Evolutionary conservation across 2,329 filamentous ascomycete genomes (phyloP).

Genomic region (Monilinia fructicola): DNA sequence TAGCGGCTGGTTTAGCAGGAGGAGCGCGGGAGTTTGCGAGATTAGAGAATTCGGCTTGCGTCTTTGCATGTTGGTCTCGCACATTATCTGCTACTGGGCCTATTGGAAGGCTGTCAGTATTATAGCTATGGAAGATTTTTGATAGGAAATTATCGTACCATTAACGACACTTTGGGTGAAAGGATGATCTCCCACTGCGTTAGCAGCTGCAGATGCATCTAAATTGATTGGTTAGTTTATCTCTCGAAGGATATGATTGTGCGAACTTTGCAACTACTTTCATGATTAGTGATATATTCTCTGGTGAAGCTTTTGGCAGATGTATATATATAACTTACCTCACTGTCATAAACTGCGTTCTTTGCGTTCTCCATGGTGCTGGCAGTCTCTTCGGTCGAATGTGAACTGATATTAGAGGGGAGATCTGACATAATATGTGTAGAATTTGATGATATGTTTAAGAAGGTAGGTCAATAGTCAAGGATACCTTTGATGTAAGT

Average conservation of each 20-base stretch:
- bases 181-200: constrained; percentile 39
- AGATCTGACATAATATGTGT: constrained; percentile 16
- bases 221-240: constrained; percentile 30
- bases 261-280: constrained; percentile 15
- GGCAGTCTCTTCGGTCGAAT: constrained; percentile 10
- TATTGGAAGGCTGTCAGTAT: constrained; percentile 38
- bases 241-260: background rate
- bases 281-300: constrained; percentile 10
- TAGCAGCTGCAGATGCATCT: constrained; percentile 39
- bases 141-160: constrained; percentile 32
- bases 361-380: constrained; percentile 22
- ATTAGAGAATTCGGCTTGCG: constrained; percentile 56
- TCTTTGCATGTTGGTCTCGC: constrained; percentile 56
- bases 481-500: background rate
- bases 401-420: constrained; percentile 18
- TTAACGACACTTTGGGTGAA: constrained; percentile 39
- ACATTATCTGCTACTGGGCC: constrained; percentile 60
- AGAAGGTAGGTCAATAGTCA: background rate
- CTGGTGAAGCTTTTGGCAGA: background rate
- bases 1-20: constrained; percentile 54
- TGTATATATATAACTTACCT: constrained; percentile 18
- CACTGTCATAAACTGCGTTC: constrained; percentile 21
- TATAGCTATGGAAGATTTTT: background rate
- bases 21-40: constrained; percentile 58
- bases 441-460: constrained; percentile 4